These are phyloP conservation scores for Chalaropsis thielavioides DNA, from an alignment of 2,329 filamentous ascomycete genomes.

Conservation along the genomic window DNA sequence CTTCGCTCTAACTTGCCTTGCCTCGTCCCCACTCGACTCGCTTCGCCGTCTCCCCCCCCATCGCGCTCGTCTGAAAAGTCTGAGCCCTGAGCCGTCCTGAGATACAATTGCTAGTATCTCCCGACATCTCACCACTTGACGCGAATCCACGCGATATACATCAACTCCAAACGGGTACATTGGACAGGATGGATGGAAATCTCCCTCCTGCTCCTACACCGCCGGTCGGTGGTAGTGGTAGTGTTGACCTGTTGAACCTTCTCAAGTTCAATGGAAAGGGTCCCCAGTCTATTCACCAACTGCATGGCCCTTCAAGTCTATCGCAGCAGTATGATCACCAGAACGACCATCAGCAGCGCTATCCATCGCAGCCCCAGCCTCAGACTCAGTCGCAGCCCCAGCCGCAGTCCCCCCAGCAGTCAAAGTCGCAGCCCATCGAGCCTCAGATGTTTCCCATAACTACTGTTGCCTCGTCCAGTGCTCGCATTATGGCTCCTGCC, in stretches of 20 bases:
- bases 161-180: neutral
- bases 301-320: slow-evolving; percentile 16
- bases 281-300: slow-evolving; percentile 23
- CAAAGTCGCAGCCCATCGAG: slow-evolving; percentile 21
- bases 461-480: slow-evolving; percentile 23
- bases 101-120: slow-evolving; percentile 17
- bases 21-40: slow-evolving; percentile 2
- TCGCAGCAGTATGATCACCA: slow-evolving; percentile 24
- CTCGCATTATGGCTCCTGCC: slow-evolving; percentile 41
- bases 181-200: slow-evolving; percentile 20
- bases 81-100: slow-evolving; percentile 18
- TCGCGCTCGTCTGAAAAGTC: slow-evolving; percentile 17
- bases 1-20: neutral
- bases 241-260: slow-evolving; percentile 41
- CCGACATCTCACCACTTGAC: slow-evolving; percentile 8
- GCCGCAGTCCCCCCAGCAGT: slow-evolving; percentile 18
- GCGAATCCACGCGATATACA: slow-evolving; percentile 7
- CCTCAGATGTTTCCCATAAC: slow-evolving; percentile 22
- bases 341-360: slow-evolving; percentile 20
- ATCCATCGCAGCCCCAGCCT: slow-evolving; percentile 21
- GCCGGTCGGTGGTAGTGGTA: slow-evolving; percentile 26
- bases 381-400: slow-evolving; percentile 18
- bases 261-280: slow-evolving; percentile 42
- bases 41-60: slow-evolving; percentile 9
- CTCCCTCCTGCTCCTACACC: slow-evolving; percentile 39